Base-by-base conservation (phyloP, 371 early-diverging fungal genomes). In the Funneliformis caledonium region DNA sequence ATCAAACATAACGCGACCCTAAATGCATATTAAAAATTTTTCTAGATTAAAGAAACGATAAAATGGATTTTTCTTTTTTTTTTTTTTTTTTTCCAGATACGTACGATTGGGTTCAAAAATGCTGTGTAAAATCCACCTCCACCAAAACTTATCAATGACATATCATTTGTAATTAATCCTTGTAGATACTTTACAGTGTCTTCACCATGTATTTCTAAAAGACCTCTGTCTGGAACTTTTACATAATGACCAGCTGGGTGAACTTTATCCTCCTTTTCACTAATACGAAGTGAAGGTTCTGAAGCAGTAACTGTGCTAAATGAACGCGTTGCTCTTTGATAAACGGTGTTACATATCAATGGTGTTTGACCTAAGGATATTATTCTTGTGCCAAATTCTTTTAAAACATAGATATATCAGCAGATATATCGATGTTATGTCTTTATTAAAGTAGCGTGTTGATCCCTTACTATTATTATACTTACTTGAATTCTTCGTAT, bases 1-100 rank as follows among this genome's bases (percentile, higher is more conserved):
- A 83, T 98, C 99, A 79, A 88, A 94, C 14, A 98, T 85, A 79
- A 98, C 90, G 61, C 99, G 91, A 3, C 99, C 96, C 91, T 91
- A 83, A 67, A 42, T 37, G 37, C 37, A 67, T 37, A 67, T 14
- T 42, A 19, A 26, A 45, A 37, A 37, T 37, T 37, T n/a, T 37
- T 50, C 11, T 12, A 50, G 12, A 12, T 50, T 2, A 50, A 50
- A 37, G 50, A 10, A 50, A 22, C 14, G 5, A 26, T 26, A 26
- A 26, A 26, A 26, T 26, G 26, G 26, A 52, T 48, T 52, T n/a
- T 10, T n/a, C n/a, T 43, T 22, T 31, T 10, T 14, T 42, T 45
- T 70, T 42, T 45, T 70, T 42, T 26, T 37, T 31, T 14, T 70
- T 50, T 70, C 19, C 45, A 59, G 19, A 26, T 26, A 48, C 83